phyloP scores from a whole-genome alignment of 768 basidiomycete species.

The Xerocomus spinulosus region DNA sequence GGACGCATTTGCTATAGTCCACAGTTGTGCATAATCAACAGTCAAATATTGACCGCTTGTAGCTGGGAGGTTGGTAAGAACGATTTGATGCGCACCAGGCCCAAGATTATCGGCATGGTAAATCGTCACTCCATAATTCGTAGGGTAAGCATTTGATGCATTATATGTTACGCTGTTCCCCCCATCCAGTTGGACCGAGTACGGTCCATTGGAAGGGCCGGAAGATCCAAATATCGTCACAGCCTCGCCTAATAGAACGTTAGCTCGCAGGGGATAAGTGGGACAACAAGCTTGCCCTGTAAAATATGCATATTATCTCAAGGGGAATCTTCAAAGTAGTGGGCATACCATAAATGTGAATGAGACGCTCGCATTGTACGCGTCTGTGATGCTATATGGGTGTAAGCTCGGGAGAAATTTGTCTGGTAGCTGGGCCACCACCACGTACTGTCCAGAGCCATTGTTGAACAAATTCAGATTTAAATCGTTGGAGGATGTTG shows the following conservation, averaged over 20 bases:
- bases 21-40: constrained; percentile 32
- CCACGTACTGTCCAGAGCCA: constrained; percentile 38
- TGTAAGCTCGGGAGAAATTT: constrained; percentile 1
- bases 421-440: no score
- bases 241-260: constrained; percentile 34
- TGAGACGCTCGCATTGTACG: constrained; percentile 29
- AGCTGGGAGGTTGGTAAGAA: constrained; percentile 30
- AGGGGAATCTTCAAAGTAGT: no score
- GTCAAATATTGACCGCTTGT: constrained; percentile 20
- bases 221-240: constrained; percentile 45
- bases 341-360: constrained; percentile 37
- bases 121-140: constrained; percentile 26
- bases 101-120: constrained; percentile 38
- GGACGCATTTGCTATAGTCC: constrained; percentile 14
- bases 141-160: constrained; percentile 12
- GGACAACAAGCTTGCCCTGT: constrained; percentile 19
- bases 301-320: constrained; percentile 1
- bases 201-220: constrained; percentile 32
- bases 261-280: neutral
- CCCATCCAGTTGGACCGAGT: constrained; percentile 34
- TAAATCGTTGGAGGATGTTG: constrained; percentile 26
- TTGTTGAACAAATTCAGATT: constrained; percentile 39
- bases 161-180: constrained; percentile 17
- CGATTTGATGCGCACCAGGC: constrained; percentile 33
- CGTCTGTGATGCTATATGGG: constrained; percentile 30